Evolutionary conservation across 352 stramenopile species (phyloP).

Genomic region (Phytophthora pluvialis): DNA sequence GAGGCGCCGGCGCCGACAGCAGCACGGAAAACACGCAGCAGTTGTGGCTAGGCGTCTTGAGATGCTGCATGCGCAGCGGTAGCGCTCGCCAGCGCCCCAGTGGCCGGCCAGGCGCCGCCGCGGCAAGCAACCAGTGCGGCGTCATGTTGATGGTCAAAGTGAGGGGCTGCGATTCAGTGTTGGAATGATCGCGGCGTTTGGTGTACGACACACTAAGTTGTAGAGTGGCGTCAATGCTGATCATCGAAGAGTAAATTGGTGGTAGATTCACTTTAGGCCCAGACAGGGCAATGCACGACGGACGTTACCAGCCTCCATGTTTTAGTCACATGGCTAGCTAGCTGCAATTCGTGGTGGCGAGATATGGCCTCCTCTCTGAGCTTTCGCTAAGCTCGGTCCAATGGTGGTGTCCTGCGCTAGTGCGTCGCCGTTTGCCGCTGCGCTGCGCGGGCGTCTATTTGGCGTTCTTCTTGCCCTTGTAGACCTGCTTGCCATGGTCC

Average conservation of each 20-base stretch:
- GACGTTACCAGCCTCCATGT: not conserved
- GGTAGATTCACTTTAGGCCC: conserved; percentile 19
- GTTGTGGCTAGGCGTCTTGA: not conserved
- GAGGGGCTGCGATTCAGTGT: conserved; percentile 12
- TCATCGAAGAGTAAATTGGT: conserved; percentile 2
- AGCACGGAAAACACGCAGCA: conserved; percentile 22
- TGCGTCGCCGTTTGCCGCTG: conserved; percentile 3
- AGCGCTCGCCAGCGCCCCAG: conserved; percentile 7
- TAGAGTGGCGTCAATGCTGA: conserved; percentile 13
- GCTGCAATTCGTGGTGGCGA: not conserved
- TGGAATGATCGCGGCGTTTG: conserved; percentile 7
- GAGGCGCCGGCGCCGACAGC: not conserved
- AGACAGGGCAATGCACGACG: not conserved
- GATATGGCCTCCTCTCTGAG: not conserved
- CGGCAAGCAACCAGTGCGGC: conserved; percentile 19
- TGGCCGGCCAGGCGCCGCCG: conserved; percentile 1
- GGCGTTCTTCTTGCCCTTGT: conserved; percentile 89
- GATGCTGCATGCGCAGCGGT: conserved; percentile 2
- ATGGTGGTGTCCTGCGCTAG: not conserved
- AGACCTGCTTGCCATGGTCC: conserved; percentile 96
- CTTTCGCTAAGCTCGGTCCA: conserved; percentile 8
- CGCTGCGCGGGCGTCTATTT: conserved; percentile 60
- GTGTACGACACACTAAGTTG: conserved; percentile 11
- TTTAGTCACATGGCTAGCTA: not conserved
- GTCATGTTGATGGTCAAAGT: conserved; percentile 17